Percentiles rank a stretch among this genome's conserved stretches.
Conservation (phyloP, 129 eudicot genomes). For the Escallonia herrerae region DNA sequence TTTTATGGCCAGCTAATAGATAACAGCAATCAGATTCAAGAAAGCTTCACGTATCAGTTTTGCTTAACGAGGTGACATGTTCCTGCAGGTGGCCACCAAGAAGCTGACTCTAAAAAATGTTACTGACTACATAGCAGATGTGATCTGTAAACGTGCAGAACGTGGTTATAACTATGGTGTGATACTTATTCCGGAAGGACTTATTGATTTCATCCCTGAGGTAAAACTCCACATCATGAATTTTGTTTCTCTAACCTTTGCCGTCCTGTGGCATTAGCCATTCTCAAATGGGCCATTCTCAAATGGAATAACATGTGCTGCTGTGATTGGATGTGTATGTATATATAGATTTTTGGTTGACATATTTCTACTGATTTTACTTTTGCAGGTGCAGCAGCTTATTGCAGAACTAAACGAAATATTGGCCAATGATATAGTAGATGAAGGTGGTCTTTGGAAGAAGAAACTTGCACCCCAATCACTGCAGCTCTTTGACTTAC, state of each 20-base stretch:
- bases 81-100: constrained; percentile 72
- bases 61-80: constrained; percentile 3
- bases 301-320: not conserved
- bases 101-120: constrained; percentile 79
- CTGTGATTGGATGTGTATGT: not conserved
- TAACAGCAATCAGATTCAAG: not conserved
- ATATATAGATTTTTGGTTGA: not conserved
- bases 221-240: constrained; percentile 22
- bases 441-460: constrained; percentile 87
- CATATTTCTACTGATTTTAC: not conserved
- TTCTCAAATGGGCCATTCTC: not conserved
- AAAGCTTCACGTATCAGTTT: not conserved
- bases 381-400: constrained; percentile 83
- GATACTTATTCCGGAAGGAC: constrained; percentile 92
- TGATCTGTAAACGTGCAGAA: constrained; percentile 82
- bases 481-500: constrained; percentile 71
- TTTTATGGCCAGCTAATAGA: too few species aligned
- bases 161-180: constrained; percentile 93
- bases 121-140: constrained; percentile 86
- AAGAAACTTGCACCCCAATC: constrained; percentile 67
- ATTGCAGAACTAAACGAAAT: constrained; percentile 93
- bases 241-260: not conserved
- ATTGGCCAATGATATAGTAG: constrained; percentile 79
- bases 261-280: not conserved
- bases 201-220: constrained; percentile 98